Evolutionary conservation across 2,329 filamentous ascomycete species (phyloP).

Genomic region (Phyllosticta citriasiana): DNA sequence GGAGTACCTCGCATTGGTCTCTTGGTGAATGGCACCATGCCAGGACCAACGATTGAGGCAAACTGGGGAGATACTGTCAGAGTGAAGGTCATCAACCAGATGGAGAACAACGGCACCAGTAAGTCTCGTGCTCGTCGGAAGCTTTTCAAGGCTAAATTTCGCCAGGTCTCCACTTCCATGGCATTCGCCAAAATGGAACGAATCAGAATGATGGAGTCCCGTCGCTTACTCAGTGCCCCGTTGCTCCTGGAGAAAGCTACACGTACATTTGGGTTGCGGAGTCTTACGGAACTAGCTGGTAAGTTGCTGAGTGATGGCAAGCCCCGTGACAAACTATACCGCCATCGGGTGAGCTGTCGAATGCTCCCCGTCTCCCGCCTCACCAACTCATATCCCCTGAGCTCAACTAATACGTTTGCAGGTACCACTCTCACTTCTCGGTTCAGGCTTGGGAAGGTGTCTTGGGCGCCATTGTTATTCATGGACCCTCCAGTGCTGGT

Average conservation of each 20-base stretch:
- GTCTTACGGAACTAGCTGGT: constrained; percentile 23
- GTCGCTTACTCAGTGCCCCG: constrained; percentile 33
- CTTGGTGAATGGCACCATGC: constrained; percentile 38
- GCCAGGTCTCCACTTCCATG: constrained; percentile 51
- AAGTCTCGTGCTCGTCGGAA: neutral
- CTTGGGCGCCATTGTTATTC: constrained; percentile 29
- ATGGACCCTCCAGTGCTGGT: constrained; percentile 27
- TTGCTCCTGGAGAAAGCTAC: constrained; percentile 17
- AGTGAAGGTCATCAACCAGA: constrained; percentile 39
- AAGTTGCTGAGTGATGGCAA: neutral
- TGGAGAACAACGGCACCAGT: constrained; percentile 47
- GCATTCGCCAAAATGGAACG: constrained; percentile 45
- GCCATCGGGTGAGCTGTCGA: neutral
- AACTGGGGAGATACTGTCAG: constrained; percentile 38
- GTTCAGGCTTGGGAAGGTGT: constrained; percentile 28
- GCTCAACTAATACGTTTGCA: neutral
- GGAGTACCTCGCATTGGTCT: constrained; percentile 32
- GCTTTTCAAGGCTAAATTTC: neutral
- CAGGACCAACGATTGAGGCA: constrained; percentile 35
- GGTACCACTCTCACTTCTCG: constrained; percentile 22
- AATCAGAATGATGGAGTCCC: constrained; percentile 49
- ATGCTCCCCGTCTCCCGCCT: neutral
- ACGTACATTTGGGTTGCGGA: constrained; percentile 47
- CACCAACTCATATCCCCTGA: constrained; percentile 8
- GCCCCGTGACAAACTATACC: neutral